Percentiles rank a stretch among this genome's conserved stretches.
These are phyloP conservation scores for Pezizomycotina sp. DNA, from an alignment of 2,329 filamentous ascomycete species.

Conservation along the genomic window DNA sequence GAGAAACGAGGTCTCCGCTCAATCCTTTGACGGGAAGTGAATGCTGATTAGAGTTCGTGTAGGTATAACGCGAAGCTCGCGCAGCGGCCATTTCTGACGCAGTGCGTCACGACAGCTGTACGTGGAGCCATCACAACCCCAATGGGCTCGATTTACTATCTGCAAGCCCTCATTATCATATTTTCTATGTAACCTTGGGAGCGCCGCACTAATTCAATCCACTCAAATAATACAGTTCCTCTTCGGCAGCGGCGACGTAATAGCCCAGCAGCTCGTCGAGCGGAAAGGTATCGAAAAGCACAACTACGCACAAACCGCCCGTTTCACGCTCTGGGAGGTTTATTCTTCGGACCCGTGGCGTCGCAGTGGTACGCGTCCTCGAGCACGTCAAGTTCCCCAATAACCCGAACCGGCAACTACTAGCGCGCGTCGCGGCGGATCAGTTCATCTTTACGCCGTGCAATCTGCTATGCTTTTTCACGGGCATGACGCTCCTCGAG, in stretches of 20 bases:
- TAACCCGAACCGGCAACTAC: constrained; percentile 49
- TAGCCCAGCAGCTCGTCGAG: constrained; percentile 84
- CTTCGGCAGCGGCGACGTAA: constrained; percentile 78
- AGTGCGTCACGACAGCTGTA: constrained; percentile 71
- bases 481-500: constrained; percentile 68
- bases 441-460: constrained; percentile 71
- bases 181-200: not conserved
- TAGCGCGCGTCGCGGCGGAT: constrained; percentile 63
- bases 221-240: constrained; percentile 41
- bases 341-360: constrained; percentile 73
- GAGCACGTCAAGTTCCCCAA: constrained; percentile 49
- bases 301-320: constrained; percentile 51
- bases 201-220: not conserved
- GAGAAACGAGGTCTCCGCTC: too few relatives aligned
- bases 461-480: constrained; percentile 67
- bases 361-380: constrained; percentile 77
- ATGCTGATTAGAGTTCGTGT: too few relatives aligned
- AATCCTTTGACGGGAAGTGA: too few relatives aligned
- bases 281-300: constrained; percentile 61
- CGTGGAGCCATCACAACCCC: constrained; percentile 19
- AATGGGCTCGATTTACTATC: constrained; percentile 2
- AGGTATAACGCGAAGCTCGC: constrained; percentile 76
- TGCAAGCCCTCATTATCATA: constrained; percentile 1
- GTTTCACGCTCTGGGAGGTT: constrained; percentile 66
- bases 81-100: constrained; percentile 69